Base-by-base conservation (phyloP, 768 basidiomycete species). In the Suillus bovinus region DNA sequence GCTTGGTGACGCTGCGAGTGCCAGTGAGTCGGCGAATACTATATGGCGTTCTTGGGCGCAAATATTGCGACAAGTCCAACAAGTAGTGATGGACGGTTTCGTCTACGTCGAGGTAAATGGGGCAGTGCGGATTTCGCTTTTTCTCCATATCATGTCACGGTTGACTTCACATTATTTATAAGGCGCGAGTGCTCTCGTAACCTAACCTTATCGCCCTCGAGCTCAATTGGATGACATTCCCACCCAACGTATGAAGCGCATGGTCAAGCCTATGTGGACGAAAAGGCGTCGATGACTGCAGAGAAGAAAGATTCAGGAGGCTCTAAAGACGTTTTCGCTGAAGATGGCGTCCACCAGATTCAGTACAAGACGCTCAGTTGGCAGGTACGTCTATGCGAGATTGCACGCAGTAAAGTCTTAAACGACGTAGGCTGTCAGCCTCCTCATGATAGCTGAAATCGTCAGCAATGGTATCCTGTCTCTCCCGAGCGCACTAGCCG, bases 361-460 rank as follows among this genome's bases (percentile, higher is more conserved):
- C 81, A 76, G 38, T 84, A 84, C 75, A 82, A 82, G 70, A 84
- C 82, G 0, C 72, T 84, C 10, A 80, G 77, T 55, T 83, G 82
- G 82, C 82, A 80, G 78, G 81, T 80, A 24, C 4, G 61, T 64
- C 34, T 47, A 39, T 44, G 42, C 53, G 36, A 13, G 52, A 39
- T 29, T 29, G 38, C 6, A 29, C 38, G 17, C 24, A 20, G 17
- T 56, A 11, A 39, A 36, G 56, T 61, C 5, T 38, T 50, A 20
- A 24, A 38, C 39, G 20, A 29, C 7, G 24, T 59, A 84, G 81
- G 81, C 83, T 62, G 80, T 84, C 9, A 71, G 75, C 29, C 64
- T 83, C 57, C 70, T 85, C 22, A 85, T 85, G 84, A 83, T 84
- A 58, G 82, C 83, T 47, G 83, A 84, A 68, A 83, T 84, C 29